Base-by-base conservation (phyloP, 2,329 filamentous ascomycete species). In the Sporothrix variecibatus region DNA sequence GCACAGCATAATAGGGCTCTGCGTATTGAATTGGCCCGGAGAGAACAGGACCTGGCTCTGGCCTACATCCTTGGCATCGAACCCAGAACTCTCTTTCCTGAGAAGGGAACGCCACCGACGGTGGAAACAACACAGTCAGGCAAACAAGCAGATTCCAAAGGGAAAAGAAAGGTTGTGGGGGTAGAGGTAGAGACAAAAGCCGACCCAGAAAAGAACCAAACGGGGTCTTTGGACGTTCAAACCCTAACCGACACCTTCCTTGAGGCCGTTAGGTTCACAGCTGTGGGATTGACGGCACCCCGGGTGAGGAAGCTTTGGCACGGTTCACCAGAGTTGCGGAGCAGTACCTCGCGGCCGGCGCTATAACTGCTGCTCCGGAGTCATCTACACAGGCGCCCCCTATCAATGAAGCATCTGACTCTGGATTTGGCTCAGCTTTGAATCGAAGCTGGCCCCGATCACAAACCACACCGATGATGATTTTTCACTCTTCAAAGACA, bases 381-480 rank as follows among this genome's bases (percentile, higher is more conserved):
- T 7, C 31, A 2, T 20, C 9, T 87, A 88, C 74, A 84, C 87
- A 72, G 83, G 85, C 85, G 0, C 77, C 80, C 64, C 74, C 77
- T 0, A 12, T 58, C 28, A 26, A 26, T 2, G 53, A 58, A 58
- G 53, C 53, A 12, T 56, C 53, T 12, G 53, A 23, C 53, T 56
- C 28, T n/a, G 17, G 9, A 31, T 73, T n/a, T 9, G n/a, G n/a
- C 23, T 78, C 31, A 68, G 77, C 34, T 71, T 76, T 69, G 79
- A 77, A 8, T 78, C 76, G 1, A 83, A 67, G 38, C n/a, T 38
- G 4, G 23, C 40, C 11, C n/a, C 28, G 3, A 12, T 17, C 28
- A 28, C n/a, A 38, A 9, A 31, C 8, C 23, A 7, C 11, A 15
- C 28, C 23, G 49, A 64, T 1, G 69, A 71, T 15, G 46, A 43